A percentile compares a stretch with the other conserved stretches of the same genome.
Evolutionary conservation across 1,284 basidiomycete genomes (phyloP).

Genomic region (Xerocomus nothofagi): DNA sequence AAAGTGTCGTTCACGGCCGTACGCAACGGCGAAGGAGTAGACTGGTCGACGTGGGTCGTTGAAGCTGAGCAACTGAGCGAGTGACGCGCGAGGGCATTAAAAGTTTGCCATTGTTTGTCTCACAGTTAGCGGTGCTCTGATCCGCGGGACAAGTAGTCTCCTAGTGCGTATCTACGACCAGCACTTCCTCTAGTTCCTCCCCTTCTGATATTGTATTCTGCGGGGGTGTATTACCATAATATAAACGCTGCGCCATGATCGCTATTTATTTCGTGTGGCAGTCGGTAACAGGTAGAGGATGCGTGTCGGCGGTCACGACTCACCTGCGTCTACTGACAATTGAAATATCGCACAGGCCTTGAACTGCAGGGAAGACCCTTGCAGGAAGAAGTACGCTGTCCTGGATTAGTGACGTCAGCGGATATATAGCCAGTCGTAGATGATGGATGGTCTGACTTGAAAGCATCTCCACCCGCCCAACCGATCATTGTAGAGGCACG

Average conservation of each 20-base stretch:
- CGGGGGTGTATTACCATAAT: constrained; percentile 68
- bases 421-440: constrained; percentile 9
- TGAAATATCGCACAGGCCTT: constrained; percentile 81
- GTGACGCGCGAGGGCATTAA: constrained; percentile 19
- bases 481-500: constrained; percentile 78
- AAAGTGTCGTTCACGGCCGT: constrained; percentile 21
- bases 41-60: constrained; percentile 25
- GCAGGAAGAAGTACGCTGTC: constrained; percentile 76
- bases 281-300: constrained; percentile 14
- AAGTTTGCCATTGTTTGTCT: constrained; percentile 36
- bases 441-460: constrained; percentile 58
- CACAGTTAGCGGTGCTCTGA: constrained; percentile 11
- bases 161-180: constrained; percentile 51
- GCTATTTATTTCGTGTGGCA: constrained; percentile 42
- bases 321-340: constrained; percentile 72
- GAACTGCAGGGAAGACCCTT: constrained; percentile 72
- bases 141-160: neutral
- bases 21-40: constrained; percentile 17
- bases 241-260: constrained; percentile 67
- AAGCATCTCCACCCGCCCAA: constrained; percentile 79
- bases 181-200: constrained; percentile 72
- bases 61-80: constrained; percentile 13
- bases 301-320: constrained; percentile 31
- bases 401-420: constrained; percentile 39
- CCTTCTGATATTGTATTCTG: constrained; percentile 49